A percentile compares a stretch with the other conserved stretches of the same genome.
Conservation (phyloP, 495 filamentous ascomycete species). For the Lophiotrema nucula region DNA sequence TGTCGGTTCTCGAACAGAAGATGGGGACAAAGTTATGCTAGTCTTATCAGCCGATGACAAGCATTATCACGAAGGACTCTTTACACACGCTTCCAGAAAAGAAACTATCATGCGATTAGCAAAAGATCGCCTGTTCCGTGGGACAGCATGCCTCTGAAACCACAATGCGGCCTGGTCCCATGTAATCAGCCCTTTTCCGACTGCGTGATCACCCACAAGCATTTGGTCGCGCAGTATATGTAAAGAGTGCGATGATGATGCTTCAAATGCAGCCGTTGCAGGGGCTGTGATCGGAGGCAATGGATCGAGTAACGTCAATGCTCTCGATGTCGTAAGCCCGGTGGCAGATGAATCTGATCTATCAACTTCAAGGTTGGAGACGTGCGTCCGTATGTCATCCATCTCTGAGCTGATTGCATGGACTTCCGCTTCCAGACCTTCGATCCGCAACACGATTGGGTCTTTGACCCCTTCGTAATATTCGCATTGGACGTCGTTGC, state of each 20-base stretch:
- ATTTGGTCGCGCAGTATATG: no score
- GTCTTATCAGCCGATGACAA: background rate
- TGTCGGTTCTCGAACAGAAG: conserved; percentile 18
- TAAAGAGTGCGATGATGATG: no score
- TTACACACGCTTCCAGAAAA: conserved; percentile 14
- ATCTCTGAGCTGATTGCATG: background rate
- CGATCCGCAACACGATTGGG: background rate
- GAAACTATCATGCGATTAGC: conserved; percentile 5
- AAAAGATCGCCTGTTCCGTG: background rate
- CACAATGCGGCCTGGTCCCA: conserved; percentile 14
- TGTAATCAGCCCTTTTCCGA: conserved; percentile 3
- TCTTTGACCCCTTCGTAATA: conserved; percentile 16
- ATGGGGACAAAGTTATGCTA: conserved; percentile 22
- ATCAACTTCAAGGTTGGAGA: no score
- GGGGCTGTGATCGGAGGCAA: no score
- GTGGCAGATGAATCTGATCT: no score
- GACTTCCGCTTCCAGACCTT: conserved; percentile 10
- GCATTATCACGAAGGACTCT: no score
- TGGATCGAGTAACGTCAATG: no score
- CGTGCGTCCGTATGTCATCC: no score
- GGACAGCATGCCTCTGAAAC: conserved; percentile 23
- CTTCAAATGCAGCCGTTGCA: no score
- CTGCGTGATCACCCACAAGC: background rate
- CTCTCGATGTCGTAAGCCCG: no score
- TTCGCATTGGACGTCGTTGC: conserved; percentile 2